These are phyloP conservation scores for Fusarium scirpi DNA, from an alignment of 2,329 filamentous ascomycete species.

Conservation along the genomic window DNA sequence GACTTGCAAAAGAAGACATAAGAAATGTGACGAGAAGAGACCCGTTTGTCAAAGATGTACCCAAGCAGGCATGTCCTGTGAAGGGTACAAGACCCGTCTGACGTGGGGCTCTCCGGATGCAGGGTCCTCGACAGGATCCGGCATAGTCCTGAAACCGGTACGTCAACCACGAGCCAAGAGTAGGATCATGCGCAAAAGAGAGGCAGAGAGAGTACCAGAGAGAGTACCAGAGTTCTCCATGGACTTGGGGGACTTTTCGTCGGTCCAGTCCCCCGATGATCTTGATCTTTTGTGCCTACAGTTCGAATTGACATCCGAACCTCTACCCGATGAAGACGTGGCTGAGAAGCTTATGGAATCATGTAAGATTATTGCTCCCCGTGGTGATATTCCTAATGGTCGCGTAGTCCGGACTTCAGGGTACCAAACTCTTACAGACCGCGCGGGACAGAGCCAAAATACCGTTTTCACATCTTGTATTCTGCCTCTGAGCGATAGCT, in stretches of 20 bases:
- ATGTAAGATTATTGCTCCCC: not conserved
- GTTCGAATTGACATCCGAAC: not conserved
- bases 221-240: not conserved
- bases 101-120: constrained; percentile 21
- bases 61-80: constrained; percentile 22
- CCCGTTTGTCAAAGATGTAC: constrained; percentile 23
- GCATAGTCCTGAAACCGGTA: constrained; percentile 22
- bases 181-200: not conserved
- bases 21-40: constrained; percentile 29
- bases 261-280: not conserved
- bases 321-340: not conserved
- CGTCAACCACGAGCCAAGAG: not conserved
- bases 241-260: not conserved
- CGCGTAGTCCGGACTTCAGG: not conserved
- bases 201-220: accelerated
- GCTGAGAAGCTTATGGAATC: not conserved
- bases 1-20: constrained; percentile 31
- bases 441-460: not conserved
- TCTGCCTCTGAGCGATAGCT: not conserved
- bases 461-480: not conserved
- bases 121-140: not conserved
- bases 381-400: not conserved
- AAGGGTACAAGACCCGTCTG: constrained; percentile 28
- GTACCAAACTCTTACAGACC: not conserved
- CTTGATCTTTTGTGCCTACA: constrained; percentile 1